A percentile compares a stretch with the other conserved stretches of the same genome.
phyloP scores from a whole-genome alignment of 2,329 filamentous ascomycete genomes.

The Phialophora chinensis region DNA sequence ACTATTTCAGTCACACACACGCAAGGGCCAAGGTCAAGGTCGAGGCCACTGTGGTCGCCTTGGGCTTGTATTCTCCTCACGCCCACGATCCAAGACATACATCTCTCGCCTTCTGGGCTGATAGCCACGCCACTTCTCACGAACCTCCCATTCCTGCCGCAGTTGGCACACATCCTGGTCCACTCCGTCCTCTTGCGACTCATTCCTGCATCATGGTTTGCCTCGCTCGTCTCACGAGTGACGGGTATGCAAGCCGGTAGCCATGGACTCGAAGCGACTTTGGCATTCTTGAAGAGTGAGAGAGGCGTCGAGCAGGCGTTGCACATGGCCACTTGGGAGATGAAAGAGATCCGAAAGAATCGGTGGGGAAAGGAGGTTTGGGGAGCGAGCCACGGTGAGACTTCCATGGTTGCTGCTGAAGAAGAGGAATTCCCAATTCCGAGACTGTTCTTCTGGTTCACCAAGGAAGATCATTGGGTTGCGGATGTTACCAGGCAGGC shows the following conservation, averaged over 20 bases:
- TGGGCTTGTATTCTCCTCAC: conserved; percentile 69
- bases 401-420: conserved; percentile 19
- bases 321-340: conserved; percentile 64
- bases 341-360: conserved; percentile 61
- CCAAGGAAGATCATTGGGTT: conserved; percentile 66
- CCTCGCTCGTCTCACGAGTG: conserved; percentile 49
- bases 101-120: conserved; percentile 64
- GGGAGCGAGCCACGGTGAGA: conserved; percentile 52
- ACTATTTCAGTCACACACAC: neutral
- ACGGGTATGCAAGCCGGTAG: conserved; percentile 50
- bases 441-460: conserved; percentile 65
- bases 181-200: conserved; percentile 50
- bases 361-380: conserved; percentile 66
- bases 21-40: neutral
- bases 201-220: conserved; percentile 50
- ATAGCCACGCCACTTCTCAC: conserved; percentile 69
- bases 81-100: conserved; percentile 75
- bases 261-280: conserved; percentile 56
- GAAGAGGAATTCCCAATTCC: conserved; percentile 33
- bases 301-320: conserved; percentile 62
- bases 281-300: conserved; percentile 56
- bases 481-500: conserved; percentile 63
- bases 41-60: conserved; percentile 40
- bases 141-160: conserved; percentile 48
- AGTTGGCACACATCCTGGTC: conserved; percentile 53